phyloP scores from a whole-genome alignment of 192 early-diverging fungal species.

The Backusella tarrabulga region DNA sequence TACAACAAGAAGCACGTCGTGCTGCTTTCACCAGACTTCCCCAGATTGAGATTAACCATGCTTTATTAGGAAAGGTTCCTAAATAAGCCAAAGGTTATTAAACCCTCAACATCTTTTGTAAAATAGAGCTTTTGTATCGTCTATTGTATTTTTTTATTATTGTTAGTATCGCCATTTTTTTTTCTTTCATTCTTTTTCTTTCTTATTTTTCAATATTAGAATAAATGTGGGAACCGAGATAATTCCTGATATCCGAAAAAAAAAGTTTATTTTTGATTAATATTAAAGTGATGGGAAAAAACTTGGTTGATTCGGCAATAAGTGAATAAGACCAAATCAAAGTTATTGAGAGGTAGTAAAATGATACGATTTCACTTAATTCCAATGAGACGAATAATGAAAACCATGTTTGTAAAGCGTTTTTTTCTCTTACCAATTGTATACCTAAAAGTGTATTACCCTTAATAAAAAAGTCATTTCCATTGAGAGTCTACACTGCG shows the following conservation, averaged over 20 bases:
- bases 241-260: background rate
- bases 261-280: background rate
- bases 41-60: constrained; percentile 37
- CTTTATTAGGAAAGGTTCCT: constrained; percentile 25
- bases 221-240: background rate
- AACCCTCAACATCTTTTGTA: background rate
- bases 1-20: constrained; percentile 62
- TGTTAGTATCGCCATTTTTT: background rate
- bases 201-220: background rate
- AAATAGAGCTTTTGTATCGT: background rate
- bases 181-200: background rate
- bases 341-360: too few relatives aligned
- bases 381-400: too few relatives aligned
- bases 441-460: too few relatives aligned
- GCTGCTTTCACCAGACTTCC: constrained; percentile 50
- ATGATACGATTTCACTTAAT: too few relatives aligned
- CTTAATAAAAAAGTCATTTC: too few relatives aligned
- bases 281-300: background rate
- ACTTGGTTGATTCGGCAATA: background rate
- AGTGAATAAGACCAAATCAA: background rate
- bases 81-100: background rate
- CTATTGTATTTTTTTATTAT: background rate
- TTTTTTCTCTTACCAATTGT: too few relatives aligned
- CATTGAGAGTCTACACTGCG: too few relatives aligned
- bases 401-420: too few relatives aligned